Evolutionary conservation across 2,329 filamentous ascomycete species (phyloP).

Genomic region (Nakataea oryzae): DNA sequence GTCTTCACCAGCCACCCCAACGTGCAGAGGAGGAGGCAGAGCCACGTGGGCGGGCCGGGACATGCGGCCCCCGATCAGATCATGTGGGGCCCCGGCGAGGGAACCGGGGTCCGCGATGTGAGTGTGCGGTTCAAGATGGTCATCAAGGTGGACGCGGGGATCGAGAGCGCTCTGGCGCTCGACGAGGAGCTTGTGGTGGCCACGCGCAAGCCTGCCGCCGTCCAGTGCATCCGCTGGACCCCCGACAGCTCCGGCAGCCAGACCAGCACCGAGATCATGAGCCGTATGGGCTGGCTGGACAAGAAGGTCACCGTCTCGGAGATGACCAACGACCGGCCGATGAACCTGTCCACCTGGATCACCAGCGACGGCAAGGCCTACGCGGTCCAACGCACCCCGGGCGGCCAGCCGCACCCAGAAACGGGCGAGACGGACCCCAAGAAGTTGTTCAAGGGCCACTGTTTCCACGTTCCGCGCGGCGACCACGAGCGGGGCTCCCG

Average conservation of each 20-base stretch:
- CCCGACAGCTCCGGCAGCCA: slow-evolving; percentile 73
- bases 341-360: slow-evolving; percentile 92
- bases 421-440: slow-evolving; percentile 39
- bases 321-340: slow-evolving; percentile 90
- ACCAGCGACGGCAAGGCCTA: slow-evolving; percentile 81
- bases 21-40: slow-evolving; percentile 50
- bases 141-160: slow-evolving; percentile 94
- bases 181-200: slow-evolving; percentile 91
- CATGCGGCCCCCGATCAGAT: slow-evolving; percentile 49
- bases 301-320: slow-evolving; percentile 68
- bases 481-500: slow-evolving; percentile 53
- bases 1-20: slow-evolving; percentile 62
- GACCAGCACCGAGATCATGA: slow-evolving; percentile 82
- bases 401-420: slow-evolving; percentile 25
- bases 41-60: slow-evolving; percentile 46
- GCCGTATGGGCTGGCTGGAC: slow-evolving; percentile 74
- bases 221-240: slow-evolving; percentile 93
- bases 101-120: slow-evolving; percentile 71
- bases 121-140: slow-evolving; percentile 93
- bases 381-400: slow-evolving; percentile 66
- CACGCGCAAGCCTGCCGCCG: slow-evolving; percentile 82
- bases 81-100: slow-evolving; percentile 70
- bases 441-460: slow-evolving; percentile 78
- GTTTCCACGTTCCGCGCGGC: slow-evolving; percentile 67
- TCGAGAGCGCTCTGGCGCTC: slow-evolving; percentile 74